Evolutionary conservation across 129 eudicot genomes (phyloP), one percentile per base, ranked within the genome.

Genomic region (Dittrichia graveolens): DNA sequence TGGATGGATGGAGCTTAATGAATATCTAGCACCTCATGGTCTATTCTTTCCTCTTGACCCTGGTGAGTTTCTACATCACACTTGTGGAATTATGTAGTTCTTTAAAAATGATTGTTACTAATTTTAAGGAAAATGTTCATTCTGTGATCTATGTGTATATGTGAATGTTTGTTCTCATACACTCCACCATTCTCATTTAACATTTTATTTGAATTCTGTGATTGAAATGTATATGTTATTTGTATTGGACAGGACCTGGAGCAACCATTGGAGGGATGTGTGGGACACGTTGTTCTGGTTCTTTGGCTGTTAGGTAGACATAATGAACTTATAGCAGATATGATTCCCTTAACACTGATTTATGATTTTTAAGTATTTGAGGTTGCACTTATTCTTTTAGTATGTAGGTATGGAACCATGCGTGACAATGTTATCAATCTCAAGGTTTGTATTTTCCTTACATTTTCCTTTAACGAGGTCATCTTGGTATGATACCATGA

Each of bases 241-340:
- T 73, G 31, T 11, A 48, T 47, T 73, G 63, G 53, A 50, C 85
- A 94, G 98, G 99, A 54, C 99, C 99, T 48, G 99, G 99, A 75
- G 99, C 99, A 74, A 90, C 99, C 79, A 84, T 95, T 46, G 99
- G 99, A 47, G 99, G 99, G 62, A 95, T 95, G 99, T 95, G 97
- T 82, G 99, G 88, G 56, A 95, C 99, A 1, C 99, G 99, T 19
- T 95, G 97, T 83, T 95, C 99, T 72, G 99, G 99, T 74, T 95
- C 99, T 49, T 85, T 91, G 71, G 99, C 99, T 74, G 99, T 95
- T 79, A 91, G 99, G 98, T 94, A 76, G 60, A 61, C 40, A 64
- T 35, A 34, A 15, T 63, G 44, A 61, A 7, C 19, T 16, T 50
- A 49, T 9, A 50, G 75, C 75, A 69, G 61, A 52, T 38, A 69